These are phyloP conservation scores for Pilasporangium apinafurcum DNA, from an alignment of 352 stramenopile species.

Conservation along the genomic window DNA sequence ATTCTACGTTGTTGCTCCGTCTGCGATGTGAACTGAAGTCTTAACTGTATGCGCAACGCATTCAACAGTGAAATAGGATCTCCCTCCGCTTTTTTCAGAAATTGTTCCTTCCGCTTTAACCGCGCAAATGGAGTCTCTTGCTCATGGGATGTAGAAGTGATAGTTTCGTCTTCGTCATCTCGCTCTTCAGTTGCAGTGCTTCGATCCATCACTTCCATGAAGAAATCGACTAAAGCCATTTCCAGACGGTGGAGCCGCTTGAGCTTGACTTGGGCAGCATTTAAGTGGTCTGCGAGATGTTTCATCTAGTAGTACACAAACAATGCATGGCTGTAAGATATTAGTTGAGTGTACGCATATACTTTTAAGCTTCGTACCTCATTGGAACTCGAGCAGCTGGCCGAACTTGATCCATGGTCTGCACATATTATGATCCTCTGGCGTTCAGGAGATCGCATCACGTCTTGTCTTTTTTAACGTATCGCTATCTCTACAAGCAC, in stretches of 20 bases:
- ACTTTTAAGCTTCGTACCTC: too few species aligned
- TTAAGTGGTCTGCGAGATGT: conserved; percentile 55
- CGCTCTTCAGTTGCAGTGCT: conserved; percentile 5
- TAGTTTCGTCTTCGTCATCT: too few species aligned
- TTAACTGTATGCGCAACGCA: conserved; percentile 55
- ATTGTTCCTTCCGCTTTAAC: conserved; percentile 46
- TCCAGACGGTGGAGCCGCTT: conserved; percentile 59
- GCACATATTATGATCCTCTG: too few species aligned
- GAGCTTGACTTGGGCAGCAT: conserved; percentile 56
- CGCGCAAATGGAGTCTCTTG: conserved; percentile 31
- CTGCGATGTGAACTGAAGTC: conserved; percentile 49
- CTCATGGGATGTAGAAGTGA: conserved; percentile 1
- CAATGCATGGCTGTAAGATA: not conserved
- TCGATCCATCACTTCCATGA: conserved; percentile 64
- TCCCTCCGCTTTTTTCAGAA: conserved; percentile 45
- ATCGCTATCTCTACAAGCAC: too few species aligned
- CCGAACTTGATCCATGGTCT: conserved; percentile 1
- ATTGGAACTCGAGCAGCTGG: not conserved
- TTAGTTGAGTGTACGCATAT: too few species aligned
- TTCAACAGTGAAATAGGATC: conserved; percentile 69
- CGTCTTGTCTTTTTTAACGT: not conserved
- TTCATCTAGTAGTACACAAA: conserved; percentile 21
- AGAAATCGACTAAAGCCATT: conserved; percentile 59
- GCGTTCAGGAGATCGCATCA: conserved; percentile 3
- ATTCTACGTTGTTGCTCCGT: conserved; percentile 24